Percentiles rank a stretch among this genome's conserved stretches.
Evolutionary conservation across 192 early-diverging fungal species (phyloP).

Genomic region (Backusella parvicylindrica): DNA sequence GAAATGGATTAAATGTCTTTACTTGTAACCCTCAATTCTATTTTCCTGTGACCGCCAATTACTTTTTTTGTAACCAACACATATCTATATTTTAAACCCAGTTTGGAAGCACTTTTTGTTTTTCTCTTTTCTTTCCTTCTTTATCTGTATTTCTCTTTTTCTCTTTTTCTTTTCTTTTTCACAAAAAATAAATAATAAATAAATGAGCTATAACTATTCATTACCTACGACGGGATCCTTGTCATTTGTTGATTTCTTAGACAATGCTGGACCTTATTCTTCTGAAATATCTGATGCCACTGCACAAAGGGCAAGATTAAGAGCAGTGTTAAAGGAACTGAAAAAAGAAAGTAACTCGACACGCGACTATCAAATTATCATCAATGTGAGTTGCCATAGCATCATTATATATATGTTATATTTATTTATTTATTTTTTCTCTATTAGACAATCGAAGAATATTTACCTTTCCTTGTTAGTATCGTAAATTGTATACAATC

Average conservation of each 20-base stretch:
- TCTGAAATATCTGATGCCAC: constrained; percentile 54
- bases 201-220: constrained; percentile 49
- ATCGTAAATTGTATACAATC: constrained; percentile 38
- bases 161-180: neutral
- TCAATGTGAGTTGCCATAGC: constrained; percentile 20
- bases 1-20: too few relatives aligned
- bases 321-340: constrained; percentile 48
- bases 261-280: constrained; percentile 37
- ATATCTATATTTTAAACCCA: neutral
- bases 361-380: constrained; percentile 45
- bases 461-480: constrained; percentile 44
- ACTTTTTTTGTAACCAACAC: too few relatives aligned
- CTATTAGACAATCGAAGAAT: constrained; percentile 42
- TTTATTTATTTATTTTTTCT: neutral
- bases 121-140: neutral
- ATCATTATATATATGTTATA: neutral
- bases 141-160: neutral
- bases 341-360: constrained; percentile 42
- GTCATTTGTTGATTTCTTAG: constrained; percentile 49
- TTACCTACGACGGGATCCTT: constrained; percentile 55
- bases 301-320: constrained; percentile 48
- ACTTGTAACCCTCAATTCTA: too few relatives aligned
- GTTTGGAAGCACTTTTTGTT: neutral
- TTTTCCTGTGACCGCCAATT: too few relatives aligned
- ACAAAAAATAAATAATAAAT: neutral